These are phyloP conservation scores for Penicillium bialowiezense DNA, from an alignment of 495 filamentous ascomycete genomes.

Conservation along the genomic window DNA sequence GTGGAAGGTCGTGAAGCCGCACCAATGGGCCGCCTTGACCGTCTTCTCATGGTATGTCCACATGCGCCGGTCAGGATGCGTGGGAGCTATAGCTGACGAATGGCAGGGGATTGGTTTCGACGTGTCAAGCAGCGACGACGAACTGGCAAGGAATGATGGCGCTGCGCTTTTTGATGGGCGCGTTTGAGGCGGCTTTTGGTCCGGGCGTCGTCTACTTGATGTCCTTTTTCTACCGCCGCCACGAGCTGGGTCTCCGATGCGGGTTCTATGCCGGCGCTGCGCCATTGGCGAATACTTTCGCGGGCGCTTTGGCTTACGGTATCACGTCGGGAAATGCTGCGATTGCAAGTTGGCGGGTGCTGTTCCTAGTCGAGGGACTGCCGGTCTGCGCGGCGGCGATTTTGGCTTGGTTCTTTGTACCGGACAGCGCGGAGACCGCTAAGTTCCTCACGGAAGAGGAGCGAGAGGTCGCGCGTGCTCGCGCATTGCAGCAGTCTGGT, in stretches of 20 bases:
- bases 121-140: conserved; percentile 57
- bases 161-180: conserved; percentile 64
- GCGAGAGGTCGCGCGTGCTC: conserved; percentile 61
- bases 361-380: conserved; percentile 82
- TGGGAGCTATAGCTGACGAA: conserved; percentile 3
- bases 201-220: conserved; percentile 71
- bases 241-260: conserved; percentile 72
- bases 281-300: conserved; percentile 79
- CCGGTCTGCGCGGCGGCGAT: conserved; percentile 66
- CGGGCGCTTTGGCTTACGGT: conserved; percentile 77
- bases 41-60: conserved; percentile 46
- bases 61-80: not conserved
- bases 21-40: conserved; percentile 48
- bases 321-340: conserved; percentile 69
- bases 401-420: conserved; percentile 65
- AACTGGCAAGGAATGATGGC: conserved; percentile 66
- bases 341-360: conserved; percentile 72
- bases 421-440: conserved; percentile 68
- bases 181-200: conserved; percentile 64
- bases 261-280: conserved; percentile 77
- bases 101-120: conserved; percentile 53
- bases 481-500: conserved; percentile 62
- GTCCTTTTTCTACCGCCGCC: conserved; percentile 79
- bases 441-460: conserved; percentile 70
- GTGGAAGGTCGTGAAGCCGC: conserved; percentile 67